Evolutionary conservation across 495 filamentous ascomycete species (phyloP), one percentile per base, ranked within the genome.

Genomic region (Symbiotaphrina buchneri): DNA sequence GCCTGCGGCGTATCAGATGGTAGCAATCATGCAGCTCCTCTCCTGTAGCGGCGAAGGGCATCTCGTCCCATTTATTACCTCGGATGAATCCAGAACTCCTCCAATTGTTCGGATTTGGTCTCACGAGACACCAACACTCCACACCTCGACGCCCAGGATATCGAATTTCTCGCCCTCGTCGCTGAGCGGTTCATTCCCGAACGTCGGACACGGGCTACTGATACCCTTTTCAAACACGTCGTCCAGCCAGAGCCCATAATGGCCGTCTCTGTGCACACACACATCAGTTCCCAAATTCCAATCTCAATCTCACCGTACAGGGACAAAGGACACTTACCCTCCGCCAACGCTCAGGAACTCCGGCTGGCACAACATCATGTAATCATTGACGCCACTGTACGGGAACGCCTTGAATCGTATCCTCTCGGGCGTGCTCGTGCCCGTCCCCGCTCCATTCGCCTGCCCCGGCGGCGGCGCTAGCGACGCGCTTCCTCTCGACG

Each of bases 391-490:
- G 5, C 87, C 87, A 37, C 74, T 84, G 44, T 94, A 95, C 1
- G 83, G 84, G 47, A 94, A 97, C 0, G 85, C 85, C 50, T 93
- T 92, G 63, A 97, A 95, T 5, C 81, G 71, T 41, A 92, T 74
- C 19, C 71, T 59, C 20, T 74, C 72, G 1, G 61, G 68, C 21
- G 54, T 57, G 28, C n/a, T 38, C 35, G 27, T 7, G 14, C 16
- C 52, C 45, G 31, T 40, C 44, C 11, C 40, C 25, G 31, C 39
- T 45, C 33, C 21, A 30, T 24, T 31, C 25, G 56, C 47, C 18
- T 43, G 30, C 10, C 44, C 40, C 0, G 48, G 40, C 14, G 41
- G 38, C 1, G 36, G 33, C 18, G 42, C 26, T n/a, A 10, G 10
- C 0, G 56, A 57, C 28, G 50, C 56, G 2, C 53, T 52, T 1